These are phyloP conservation scores for Cruciata laevipes DNA, from an alignment of 257 asterid genomes.

Conservation along the genomic window DNA sequence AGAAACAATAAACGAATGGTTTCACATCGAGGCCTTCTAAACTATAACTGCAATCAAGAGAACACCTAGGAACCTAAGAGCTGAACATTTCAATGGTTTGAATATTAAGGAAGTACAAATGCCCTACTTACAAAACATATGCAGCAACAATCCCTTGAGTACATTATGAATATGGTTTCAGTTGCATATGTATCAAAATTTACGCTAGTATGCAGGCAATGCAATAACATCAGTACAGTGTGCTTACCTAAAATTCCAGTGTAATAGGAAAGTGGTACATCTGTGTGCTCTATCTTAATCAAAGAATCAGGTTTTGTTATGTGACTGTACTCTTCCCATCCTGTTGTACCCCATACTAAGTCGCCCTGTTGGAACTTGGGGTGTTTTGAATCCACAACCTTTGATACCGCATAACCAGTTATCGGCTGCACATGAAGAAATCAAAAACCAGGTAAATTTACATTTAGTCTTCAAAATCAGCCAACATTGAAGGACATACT, in stretches of 20 bases:
- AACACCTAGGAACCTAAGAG: background rate
- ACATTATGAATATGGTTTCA: background rate
- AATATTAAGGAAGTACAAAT: background rate
- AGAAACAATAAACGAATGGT: background rate
- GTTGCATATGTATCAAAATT: background rate
- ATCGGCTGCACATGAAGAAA: slow-evolving; percentile 15
- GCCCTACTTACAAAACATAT: background rate
- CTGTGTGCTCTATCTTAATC: slow-evolving; percentile 12
- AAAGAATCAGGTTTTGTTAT: background rate
- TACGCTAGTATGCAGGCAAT: background rate
- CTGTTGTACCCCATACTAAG: slow-evolving; percentile 23
- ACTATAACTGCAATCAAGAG: background rate
- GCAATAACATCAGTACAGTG: background rate
- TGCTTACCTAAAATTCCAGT: slow-evolving; percentile 17
- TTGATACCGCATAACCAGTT: slow-evolving; percentile 26
- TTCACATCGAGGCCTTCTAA: background rate
- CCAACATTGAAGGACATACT: background rate
- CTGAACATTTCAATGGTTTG: background rate
- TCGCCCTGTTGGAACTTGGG: slow-evolving; percentile 24
- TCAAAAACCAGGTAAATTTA: background rate
- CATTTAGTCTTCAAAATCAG: background rate
- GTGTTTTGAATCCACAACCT: slow-evolving; percentile 26
- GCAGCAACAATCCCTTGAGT: background rate
- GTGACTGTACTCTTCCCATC: slow-evolving; percentile 23
- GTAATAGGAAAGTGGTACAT: slow-evolving; percentile 18